Evolutionary conservation across 2,329 filamentous ascomycete genomes (phyloP).

Genomic region (Amylocarpus encephaloides): DNA sequence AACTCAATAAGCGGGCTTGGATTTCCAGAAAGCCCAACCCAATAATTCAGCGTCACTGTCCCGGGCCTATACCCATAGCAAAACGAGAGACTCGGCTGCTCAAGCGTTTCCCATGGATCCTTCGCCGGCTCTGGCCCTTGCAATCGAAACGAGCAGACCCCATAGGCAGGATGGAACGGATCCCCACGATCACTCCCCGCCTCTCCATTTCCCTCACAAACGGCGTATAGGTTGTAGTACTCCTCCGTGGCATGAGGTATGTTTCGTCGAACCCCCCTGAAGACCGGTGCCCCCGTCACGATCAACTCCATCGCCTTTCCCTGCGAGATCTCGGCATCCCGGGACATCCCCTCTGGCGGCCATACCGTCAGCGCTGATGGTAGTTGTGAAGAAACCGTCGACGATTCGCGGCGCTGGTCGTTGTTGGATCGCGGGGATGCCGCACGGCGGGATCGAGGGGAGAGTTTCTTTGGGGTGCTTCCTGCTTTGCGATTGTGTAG

Average conservation of each 20-base stretch:
- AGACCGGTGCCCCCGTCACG: slow-evolving; percentile 49
- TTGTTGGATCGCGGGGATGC: slow-evolving; percentile 8
- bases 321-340: slow-evolving; percentile 45
- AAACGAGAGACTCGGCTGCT: slow-evolving; percentile 67
- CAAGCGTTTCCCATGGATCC: slow-evolving; percentile 62
- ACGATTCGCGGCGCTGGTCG: slow-evolving; percentile 3
- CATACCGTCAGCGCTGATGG: slow-evolving; percentile 42
- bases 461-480: too few species aligned
- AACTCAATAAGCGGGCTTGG: slow-evolving; percentile 51
- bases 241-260: slow-evolving; percentile 48
- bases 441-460: too few species aligned
- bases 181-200: slow-evolving; percentile 20
- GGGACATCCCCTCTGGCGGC: slow-evolving; percentile 48
- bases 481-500: too few species aligned
- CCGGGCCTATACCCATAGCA: slow-evolving; percentile 60
- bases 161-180: slow-evolving; percentile 14
- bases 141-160: slow-evolving; percentile 20
- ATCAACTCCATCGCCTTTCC: slow-evolving; percentile 52
- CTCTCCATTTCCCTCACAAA: slow-evolving; percentile 39
- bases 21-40: slow-evolving; percentile 53
- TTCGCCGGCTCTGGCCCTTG: slow-evolving; percentile 17
- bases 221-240: slow-evolving; percentile 52
- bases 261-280: slow-evolving; percentile 47
- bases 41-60: slow-evolving; percentile 66
- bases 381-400: not conserved